phyloP scores from a whole-genome alignment of 2,329 filamentous ascomycete genomes.

The Xylaria sp. region DNA sequence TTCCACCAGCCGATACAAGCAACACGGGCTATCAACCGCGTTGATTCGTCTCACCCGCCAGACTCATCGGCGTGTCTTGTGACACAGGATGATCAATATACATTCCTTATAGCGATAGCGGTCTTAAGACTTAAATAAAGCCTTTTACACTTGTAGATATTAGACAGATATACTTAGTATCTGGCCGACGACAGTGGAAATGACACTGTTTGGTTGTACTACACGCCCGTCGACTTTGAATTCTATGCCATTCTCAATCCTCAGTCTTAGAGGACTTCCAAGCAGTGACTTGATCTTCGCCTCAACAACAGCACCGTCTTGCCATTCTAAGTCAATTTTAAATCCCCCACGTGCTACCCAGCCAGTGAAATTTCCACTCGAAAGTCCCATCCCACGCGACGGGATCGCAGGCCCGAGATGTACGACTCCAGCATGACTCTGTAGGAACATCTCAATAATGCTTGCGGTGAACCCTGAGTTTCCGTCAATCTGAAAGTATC shows the following conservation, averaged over 20 bases:
- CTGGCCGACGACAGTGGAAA: not conserved
- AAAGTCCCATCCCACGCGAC: conserved; percentile 8
- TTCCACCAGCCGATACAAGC: not conserved
- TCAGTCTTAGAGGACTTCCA: conserved; percentile 15
- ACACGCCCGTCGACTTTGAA: conserved; percentile 7
- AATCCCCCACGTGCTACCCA: conserved; percentile 17
- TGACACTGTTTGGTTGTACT: not conserved
- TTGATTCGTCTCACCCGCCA: not conserved
- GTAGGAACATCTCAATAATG: conserved; percentile 18
- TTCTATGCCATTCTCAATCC: not conserved
- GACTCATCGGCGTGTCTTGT: too few relatives aligned
- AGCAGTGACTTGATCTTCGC: conserved; percentile 15
- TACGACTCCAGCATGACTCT: conserved; percentile 22
- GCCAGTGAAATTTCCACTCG: conserved; percentile 13
- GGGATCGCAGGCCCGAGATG: conserved; percentile 21
- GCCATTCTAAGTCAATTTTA: conserved; percentile 11
- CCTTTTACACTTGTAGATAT: not conserved
- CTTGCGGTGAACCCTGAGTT: conserved; percentile 17
- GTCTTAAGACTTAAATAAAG: not conserved
- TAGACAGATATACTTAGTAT: not conserved
- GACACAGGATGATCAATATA: not conserved
- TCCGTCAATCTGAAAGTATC: conserved; percentile 21
- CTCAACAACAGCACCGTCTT: conserved; percentile 6
- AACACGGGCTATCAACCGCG: not conserved
- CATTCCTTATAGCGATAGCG: not conserved